Base-by-base conservation (phyloP, 371 early-diverging fungal species). In the Circinella umbellata region DNA sequence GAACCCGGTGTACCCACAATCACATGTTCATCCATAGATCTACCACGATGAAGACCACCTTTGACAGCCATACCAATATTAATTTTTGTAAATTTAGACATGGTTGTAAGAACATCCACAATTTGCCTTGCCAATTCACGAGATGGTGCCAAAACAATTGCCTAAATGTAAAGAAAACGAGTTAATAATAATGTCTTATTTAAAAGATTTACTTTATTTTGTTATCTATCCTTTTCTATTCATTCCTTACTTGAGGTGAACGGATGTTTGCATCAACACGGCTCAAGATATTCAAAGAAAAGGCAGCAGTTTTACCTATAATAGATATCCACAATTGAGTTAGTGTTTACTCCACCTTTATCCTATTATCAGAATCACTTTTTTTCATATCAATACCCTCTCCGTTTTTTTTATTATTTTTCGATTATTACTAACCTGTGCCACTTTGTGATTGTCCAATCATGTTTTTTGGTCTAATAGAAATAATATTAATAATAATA, bases 1-100 rank as follows among this genome's bases (percentile, higher is more conserved):
- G 98, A 96, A n/a, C 99, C 99, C 4, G 99, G 99, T 0, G 99
- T 97, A n/a, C 99, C 99, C 48, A 99, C 89, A 55, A 98, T 83
- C 34, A 99, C 85, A 7, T 99, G 97, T 0, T 91, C 91, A 39
- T 76, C 82, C 49, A 96, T 78, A 49, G 71, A 83, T 42, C 86
- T 82, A 36, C 87, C 84, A 68, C 77, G 75, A 35, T 74, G 72
- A 37, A 77, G 59, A 9, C 75, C 79, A 67, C 94, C 97, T 71
- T 92, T 93, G 70, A 97, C 88, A 48, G 96, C 95, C 15, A 92
- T 83, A 37, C 83, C 81, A 4, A 87, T 89, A 5, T 86, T 92
- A 69, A 95, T 89, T 15, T 86, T 78, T 7, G 98, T 93, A 75
- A 86, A 96, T 74, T 93, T 89, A 63, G 94, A 94, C 95, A 99